Evolutionary conservation across 768 basidiomycete genomes (phyloP), one percentile per base, ranked within the genome.

Genomic region (Krasilnikovozyma curviuscula): DNA sequence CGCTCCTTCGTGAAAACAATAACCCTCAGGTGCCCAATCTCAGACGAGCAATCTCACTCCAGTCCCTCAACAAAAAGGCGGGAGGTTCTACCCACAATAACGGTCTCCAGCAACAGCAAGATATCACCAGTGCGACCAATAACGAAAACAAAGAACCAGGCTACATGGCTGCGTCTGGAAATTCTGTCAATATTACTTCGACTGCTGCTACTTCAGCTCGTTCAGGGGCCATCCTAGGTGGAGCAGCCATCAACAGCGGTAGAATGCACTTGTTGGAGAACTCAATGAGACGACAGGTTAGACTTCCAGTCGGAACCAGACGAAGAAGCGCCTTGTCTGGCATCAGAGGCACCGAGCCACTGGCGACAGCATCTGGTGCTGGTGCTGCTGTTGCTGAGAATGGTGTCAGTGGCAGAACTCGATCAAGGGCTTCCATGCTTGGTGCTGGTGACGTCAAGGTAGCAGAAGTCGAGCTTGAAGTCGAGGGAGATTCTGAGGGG

Each of bases 131-230:
- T n/a, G n/a, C 39, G 27, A 42, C 39, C 13, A 46, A 38, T 19
- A 46, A 35, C 16, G 49, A 46, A 21, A 13, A 40, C 30, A 49
- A 48, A 39, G 40, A 46, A 10, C 46, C 50, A 28, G 56, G 50
- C n/a, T 85, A 86, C 61, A 71, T 83, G 48, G 85, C 86, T 31
- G 91, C 91, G 2, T 95, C 89, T 7, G 89, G 89, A 6, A 97
- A 98, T 66, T 88, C 83, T 54, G 86, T 95, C 39, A 73, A 75
- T 32, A 78, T 97, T 58, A 88, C 91, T 1, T 93, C 88, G 2
- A 81, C 79, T 21, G n/a, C n/a, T n/a, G 80, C 82, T 32, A 85
- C 83, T 1, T 89, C 86, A 7, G 67, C 66, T 16, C 59, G 58
- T n/a, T 59, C 58, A 14, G 61, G 61, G 8, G 58, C 58, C 29